Evolutionary conservation across 805 yeast genomes (phyloP).

Genomic region (Wickerhamomyces subpelliculosus): DNA sequence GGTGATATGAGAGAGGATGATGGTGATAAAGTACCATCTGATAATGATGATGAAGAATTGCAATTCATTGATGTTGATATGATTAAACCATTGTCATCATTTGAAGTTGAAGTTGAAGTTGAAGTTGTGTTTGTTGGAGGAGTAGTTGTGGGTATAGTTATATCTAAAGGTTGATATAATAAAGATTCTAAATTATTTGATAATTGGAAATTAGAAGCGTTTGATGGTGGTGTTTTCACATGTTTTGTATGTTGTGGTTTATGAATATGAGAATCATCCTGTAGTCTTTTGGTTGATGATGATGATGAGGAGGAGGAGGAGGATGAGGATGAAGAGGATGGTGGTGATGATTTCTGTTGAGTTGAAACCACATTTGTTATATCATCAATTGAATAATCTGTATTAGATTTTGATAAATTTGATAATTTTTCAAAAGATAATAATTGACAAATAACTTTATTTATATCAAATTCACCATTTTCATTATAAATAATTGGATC

Average conservation of each 20-base stretch:
- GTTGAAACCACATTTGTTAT: conserved; percentile 13
- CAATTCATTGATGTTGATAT: not conserved
- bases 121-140: not conserved
- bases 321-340: not conserved
- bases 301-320: not conserved
- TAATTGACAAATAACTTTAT: conserved; percentile 17
- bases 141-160: no score
- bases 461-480: conserved; percentile 20
- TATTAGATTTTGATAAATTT: conserved; percentile 19
- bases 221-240: not conserved
- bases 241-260: not conserved
- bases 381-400: conserved; percentile 15
- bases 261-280: not conserved
- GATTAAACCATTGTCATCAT: not conserved
- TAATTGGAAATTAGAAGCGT: not conserved
- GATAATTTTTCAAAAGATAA: conserved; percentile 17
- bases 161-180: not conserved
- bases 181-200: not conserved
- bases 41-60: no score
- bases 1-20: no score
- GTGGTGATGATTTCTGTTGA: no score
- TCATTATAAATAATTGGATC: conserved; percentile 12
- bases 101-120: not conserved
- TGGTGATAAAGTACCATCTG: no score
- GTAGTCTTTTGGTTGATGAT: not conserved